A percentile compares a stretch with the other conserved stretches of the same genome.
These are phyloP conservation scores for Pseudovirgaria hyperparasitica DNA, from an alignment of 2,329 filamentous ascomycete genomes.

Conservation along the genomic window DNA sequence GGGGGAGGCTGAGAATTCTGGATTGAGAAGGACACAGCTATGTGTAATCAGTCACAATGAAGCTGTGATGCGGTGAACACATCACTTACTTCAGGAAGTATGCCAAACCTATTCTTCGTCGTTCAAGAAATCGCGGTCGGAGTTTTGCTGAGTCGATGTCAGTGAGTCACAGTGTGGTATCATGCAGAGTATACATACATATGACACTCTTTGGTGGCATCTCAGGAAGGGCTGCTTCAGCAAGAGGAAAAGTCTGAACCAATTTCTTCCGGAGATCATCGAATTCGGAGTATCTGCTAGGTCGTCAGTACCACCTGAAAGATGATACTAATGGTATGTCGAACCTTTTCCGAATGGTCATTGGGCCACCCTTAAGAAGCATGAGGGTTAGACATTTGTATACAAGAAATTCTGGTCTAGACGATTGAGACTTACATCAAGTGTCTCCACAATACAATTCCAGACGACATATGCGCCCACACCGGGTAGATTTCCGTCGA, in stretches of 20 bases:
- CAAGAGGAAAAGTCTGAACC: constrained; percentile 68
- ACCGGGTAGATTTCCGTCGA: constrained; percentile 42
- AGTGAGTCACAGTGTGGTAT: neutral
- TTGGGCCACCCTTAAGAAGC: constrained; percentile 36
- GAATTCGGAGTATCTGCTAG: constrained; percentile 77
- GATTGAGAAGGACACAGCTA: constrained; percentile 83
- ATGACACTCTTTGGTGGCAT: constrained; percentile 86
- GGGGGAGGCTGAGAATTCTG: constrained; percentile 85
- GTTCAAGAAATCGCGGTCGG: constrained; percentile 72
- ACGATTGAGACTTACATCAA: constrained; percentile 51
- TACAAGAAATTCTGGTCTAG: constrained; percentile 2
- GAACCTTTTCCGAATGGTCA: constrained; percentile 48
- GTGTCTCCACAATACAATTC: constrained; percentile 78
- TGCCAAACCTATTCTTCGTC: constrained; percentile 65
- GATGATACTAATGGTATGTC: constrained; percentile 1
- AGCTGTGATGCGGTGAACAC: constrained; percentile 8
- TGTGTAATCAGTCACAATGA: constrained; percentile 13
- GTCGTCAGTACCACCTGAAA: constrained; percentile 10
- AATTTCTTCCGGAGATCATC: constrained; percentile 67
- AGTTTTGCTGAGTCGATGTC: constrained; percentile 44
- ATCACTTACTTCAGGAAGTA: constrained; percentile 80
- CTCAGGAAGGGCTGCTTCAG: constrained; percentile 72
- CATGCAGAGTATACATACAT: constrained; percentile 39
- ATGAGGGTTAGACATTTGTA: constrained; percentile 1
- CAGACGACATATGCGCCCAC: constrained; percentile 90